Evolutionary conservation across 257 asterid genomes (phyloP).

Genomic region (Solanum paucissectum): DNA sequence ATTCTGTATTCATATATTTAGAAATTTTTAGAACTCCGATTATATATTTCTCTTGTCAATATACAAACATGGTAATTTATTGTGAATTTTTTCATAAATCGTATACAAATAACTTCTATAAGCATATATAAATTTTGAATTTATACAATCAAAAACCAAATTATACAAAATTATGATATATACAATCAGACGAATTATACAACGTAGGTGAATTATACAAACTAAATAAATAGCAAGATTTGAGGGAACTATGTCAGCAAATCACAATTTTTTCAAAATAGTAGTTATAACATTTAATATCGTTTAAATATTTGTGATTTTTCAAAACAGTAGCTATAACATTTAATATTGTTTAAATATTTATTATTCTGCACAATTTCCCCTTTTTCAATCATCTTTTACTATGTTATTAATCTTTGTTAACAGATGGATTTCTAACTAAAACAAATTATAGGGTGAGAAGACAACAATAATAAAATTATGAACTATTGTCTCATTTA

Average conservation of each 20-base stretch:
- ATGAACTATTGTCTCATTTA: neutral
- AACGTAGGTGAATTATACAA: neutral
- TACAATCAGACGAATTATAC: too few species aligned
- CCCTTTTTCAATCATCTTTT: neutral
- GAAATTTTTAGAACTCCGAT: neutral
- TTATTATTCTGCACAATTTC: too few species aligned
- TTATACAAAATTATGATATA: too few species aligned
- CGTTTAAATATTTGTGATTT: neutral
- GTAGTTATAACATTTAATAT: neutral
- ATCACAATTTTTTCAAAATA: neutral
- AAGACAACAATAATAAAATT: neutral
- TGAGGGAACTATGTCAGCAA: neutral
- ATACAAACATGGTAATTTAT: neutral
- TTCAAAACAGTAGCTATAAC: neutral
- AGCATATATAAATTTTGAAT: too few species aligned
- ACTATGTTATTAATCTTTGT: neutral
- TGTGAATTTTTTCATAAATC: neutral
- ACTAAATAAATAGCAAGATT: neutral
- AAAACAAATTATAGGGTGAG: neutral
- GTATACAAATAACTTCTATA: too few species aligned
- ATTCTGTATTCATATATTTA: too few species aligned
- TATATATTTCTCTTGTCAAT: neutral
- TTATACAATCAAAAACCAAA: neutral
- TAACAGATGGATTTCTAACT: neutral
- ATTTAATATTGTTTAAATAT: too few species aligned